Evolutionary conservation across 768 basidiomycete species (phyloP), one percentile per base, ranked within the genome.

Genomic region (Xerocomus potaroensis): DNA sequence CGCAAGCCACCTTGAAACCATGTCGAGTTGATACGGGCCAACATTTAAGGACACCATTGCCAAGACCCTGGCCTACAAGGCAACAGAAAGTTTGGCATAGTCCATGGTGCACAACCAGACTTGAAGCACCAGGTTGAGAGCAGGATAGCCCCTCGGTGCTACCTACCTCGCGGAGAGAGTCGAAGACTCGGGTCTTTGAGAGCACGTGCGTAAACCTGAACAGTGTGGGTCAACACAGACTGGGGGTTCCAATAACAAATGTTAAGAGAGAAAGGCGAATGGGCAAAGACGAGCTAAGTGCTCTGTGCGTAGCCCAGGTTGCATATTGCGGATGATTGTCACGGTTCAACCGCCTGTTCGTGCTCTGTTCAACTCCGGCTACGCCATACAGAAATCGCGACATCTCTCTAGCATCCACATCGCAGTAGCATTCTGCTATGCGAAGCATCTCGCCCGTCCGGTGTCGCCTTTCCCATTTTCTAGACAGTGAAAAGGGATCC

Each of bases 91-190:
- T 29, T 48, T 34, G 27, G 40, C 62, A 69, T 58, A 68, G 71
- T 64, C 75, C 74, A 77, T 77, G 80, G 79, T 65, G 67, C 70
- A 69, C 72, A 69, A 75, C 75, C 56, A 62, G 54, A 59, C 58
- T 72, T 48, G 49, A 79, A 62, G 72, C 72, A 62, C 80, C 80
- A 77, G 76, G 72, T 72, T 23, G 40, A 69, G 70, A 68, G 56
- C 48, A 49, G 41, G 55, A 41, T 8, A 51, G 38, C 50, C 41
- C 38, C 12, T 37, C 5, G 22, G 41, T 43, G 51, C 45, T 11
- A 38, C 57, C 61, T 60, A 48, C 50, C 60, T 47, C 55, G 2
- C 52, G 52, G 66, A 58, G 63, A 62, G 57, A 73, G 75, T 69
- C 75, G 53, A 56, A 58, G 74, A 73, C 76, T 67, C 69, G 51